Base-by-base conservation (phyloP, 805 yeast genomes). In the Pichia californica region DNA sequence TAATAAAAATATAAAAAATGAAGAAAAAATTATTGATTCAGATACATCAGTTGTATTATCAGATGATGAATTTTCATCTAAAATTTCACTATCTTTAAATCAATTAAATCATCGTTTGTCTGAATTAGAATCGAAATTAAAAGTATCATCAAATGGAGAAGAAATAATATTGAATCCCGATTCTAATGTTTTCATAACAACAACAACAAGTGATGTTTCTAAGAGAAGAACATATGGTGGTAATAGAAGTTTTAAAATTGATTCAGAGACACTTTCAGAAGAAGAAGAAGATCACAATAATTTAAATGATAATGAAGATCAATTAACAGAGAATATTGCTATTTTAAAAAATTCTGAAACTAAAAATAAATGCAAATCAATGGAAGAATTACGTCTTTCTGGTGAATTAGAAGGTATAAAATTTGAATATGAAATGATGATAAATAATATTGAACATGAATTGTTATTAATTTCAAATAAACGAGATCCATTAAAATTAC, bases 191-290 rank as follows among this genome's bases (percentile, higher is more conserved):
- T n/a, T n/a, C n/a, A n/a, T n/a, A n/a, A n/a, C 8, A n/a, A 4
- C 3, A 4, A n/a, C 19, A n/a, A 19, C 6, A 16, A 18, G 3
- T 31, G 13, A 9, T 11, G 23, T 41, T 11, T 14, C 43, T 11
- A n/a, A 19, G 4, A 18, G 6, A 8, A 19, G 28, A 10, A 57
- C 56, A 7, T 66, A 67, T 44, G 68, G 69, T 2, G 23, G 26
- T 7, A 52, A 48, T 7, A 49, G 68, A 45, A 58, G 61, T 41
- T 62, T 50, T 21, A 52, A 60, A 21, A 37, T 38, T 8, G 56
- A 47, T 10, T 55, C 49, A 7, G 37, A 41, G 4, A 32, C 42
- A 3, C 28, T 43, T 7, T 45, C 50, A 1, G 45, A 49, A 7
- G 51, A 49, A 7, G 25, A 15, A 1, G 27, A 18, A 16, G 18